These are phyloP conservation scores for Pichia nanzhaoensis DNA, from an alignment of 805 yeast genomes.

Conservation along the genomic window DNA sequence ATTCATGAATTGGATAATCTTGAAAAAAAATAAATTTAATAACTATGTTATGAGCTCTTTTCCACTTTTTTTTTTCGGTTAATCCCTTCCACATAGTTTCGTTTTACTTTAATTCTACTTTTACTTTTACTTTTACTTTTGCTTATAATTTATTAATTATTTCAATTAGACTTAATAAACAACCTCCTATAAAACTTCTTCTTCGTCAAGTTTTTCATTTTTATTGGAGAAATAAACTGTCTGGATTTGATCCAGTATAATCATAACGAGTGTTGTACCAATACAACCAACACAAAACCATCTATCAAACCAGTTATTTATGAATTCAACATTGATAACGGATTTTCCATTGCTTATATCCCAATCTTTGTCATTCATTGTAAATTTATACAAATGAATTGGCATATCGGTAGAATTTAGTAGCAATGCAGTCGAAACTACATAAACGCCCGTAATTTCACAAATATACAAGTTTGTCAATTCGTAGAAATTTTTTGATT, in stretches of 20 bases:
- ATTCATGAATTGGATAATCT: conserved; percentile 5
- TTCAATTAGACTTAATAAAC: not conserved
- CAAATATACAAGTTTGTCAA: conserved; percentile 2
- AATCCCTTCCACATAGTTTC: not conserved
- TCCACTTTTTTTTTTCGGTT: not conserved
- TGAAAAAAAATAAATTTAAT: not conserved
- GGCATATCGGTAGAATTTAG: conserved; percentile 43
- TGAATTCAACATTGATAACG: conserved; percentile 29
- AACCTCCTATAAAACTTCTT: conserved; percentile 15
- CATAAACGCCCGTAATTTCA: conserved; percentile 44
- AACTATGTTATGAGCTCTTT: not conserved
- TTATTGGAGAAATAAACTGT: not conserved
- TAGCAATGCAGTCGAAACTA: conserved; percentile 44
- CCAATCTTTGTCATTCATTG: conserved; percentile 8
- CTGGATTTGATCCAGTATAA: conserved; percentile 19
- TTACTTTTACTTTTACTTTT: not conserved
- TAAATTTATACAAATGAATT: conserved; percentile 34
- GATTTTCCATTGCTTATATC: not conserved
- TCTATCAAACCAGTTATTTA: conserved; percentile 47
- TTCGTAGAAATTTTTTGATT: not conserved
- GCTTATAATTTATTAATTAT: not conserved
- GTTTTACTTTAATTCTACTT: not conserved
- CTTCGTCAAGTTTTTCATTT: conserved; percentile 24
- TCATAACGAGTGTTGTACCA: conserved; percentile 25
- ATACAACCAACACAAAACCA: conserved; percentile 41